These are phyloP conservation scores for Paralagenidium karlingii DNA, from an alignment of 352 stramenopile genomes.

Conservation along the genomic window DNA sequence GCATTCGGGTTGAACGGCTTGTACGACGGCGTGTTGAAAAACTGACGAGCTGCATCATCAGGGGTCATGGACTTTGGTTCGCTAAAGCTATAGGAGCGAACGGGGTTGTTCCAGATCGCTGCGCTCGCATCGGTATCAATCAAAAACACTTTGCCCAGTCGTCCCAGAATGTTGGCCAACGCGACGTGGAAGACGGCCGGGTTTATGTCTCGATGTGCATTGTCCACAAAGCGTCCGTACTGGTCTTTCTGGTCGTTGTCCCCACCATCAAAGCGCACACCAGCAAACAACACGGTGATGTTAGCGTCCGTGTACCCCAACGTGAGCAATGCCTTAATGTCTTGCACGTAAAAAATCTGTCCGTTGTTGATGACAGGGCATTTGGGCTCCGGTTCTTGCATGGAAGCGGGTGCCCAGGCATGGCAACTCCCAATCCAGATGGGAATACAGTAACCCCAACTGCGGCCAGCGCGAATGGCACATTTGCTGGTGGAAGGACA, in stretches of 20 bases:
- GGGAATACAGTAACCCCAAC: conserved; percentile 25
- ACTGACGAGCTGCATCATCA: conserved; percentile 15
- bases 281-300: conserved; percentile 31
- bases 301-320: conserved; percentile 24
- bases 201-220: conserved; percentile 28
- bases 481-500: conserved; percentile 16
- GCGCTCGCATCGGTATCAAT: conserved; percentile 17
- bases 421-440: conserved; percentile 39
- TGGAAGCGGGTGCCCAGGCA: conserved; percentile 22
- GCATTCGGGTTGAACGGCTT: conserved; percentile 33
- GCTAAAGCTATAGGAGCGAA: conserved; percentile 25
- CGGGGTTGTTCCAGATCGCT: conserved; percentile 51
- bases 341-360: conserved; percentile 25
- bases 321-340: conserved; percentile 34
- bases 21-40: conserved; percentile 25
- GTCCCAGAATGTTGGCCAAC: conserved; percentile 28
- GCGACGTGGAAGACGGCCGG: conserved; percentile 36
- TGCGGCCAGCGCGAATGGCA: conserved; percentile 13
- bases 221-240: conserved; percentile 26
- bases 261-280: conserved; percentile 6
- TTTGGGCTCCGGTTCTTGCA: conserved; percentile 23
- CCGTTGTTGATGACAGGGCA: conserved; percentile 29
- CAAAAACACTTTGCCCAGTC: conserved; percentile 20
- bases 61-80: conserved; percentile 18
- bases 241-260: conserved; percentile 23